These are phyloP conservation scores for Coemansia sp. DNA, from an alignment of 371 early-diverging fungal genomes.

Conservation along the genomic window DNA sequence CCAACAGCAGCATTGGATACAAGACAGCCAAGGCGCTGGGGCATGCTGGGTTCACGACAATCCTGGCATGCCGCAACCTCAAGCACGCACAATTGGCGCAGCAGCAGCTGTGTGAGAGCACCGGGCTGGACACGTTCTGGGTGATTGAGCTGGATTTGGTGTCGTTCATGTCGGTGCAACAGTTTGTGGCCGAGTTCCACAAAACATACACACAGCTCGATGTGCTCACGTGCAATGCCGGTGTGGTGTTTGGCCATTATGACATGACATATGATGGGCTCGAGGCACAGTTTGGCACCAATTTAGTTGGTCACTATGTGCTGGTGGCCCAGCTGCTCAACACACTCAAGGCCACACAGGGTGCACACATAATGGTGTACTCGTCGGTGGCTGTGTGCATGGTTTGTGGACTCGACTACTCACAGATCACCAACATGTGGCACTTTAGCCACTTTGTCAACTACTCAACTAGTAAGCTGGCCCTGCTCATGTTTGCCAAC, in stretches of 20 bases:
- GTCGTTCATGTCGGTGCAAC: constrained; percentile 35
- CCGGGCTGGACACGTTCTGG: constrained; percentile 19
- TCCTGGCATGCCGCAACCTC: too few relatives aligned
- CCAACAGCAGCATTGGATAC: constrained; percentile 53
- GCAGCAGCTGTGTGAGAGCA: constrained; percentile 5
- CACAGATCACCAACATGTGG: constrained; percentile 40
- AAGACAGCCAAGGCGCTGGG: constrained; percentile 51
- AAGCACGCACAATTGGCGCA: background rate
- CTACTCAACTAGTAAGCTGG: constrained; percentile 45
- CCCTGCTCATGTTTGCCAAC: constrained; percentile 23
- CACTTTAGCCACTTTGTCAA: constrained; percentile 33
- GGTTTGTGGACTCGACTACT: constrained; percentile 26
- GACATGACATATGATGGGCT: constrained; percentile 44
- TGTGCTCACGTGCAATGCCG: constrained; percentile 41
- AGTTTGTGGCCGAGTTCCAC: constrained; percentile 21
- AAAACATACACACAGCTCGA: constrained; percentile 9
- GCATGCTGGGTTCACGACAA: too few relatives aligned
- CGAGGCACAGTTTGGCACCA: constrained; percentile 46
- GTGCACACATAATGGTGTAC: constrained; percentile 32
- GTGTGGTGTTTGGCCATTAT: constrained; percentile 32
- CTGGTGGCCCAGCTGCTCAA: constrained; percentile 19
- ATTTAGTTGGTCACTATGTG: constrained; percentile 39
- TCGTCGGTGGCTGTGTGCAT: constrained; percentile 37
- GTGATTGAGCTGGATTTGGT: constrained; percentile 40
- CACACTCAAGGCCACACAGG: constrained; percentile 11